Evolutionary conservation across 2,329 filamentous ascomycete species (phyloP).

Genomic region (Fusarium sp.): DNA sequence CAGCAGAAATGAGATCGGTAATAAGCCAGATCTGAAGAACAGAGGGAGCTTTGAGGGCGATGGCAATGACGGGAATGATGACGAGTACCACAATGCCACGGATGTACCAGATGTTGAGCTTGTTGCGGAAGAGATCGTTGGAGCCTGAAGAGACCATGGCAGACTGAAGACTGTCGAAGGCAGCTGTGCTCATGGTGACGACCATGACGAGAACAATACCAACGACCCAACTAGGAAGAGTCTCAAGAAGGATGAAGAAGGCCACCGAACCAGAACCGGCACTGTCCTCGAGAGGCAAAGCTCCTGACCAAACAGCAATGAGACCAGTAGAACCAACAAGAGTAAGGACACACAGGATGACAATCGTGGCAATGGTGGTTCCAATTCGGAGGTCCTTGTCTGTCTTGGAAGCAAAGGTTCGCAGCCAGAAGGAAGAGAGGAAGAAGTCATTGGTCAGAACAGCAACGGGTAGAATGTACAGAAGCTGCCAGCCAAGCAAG

Average conservation of each 20-base stretch:
- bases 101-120: slow-evolving; percentile 79
- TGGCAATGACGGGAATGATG: slow-evolving; percentile 79
- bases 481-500: slow-evolving; percentile 83
- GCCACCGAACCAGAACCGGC: slow-evolving; percentile 71
- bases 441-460: slow-evolving; percentile 90
- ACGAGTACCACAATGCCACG: slow-evolving; percentile 75
- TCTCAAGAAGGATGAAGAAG: slow-evolving; percentile 79
- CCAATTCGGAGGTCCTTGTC: slow-evolving; percentile 84
- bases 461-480: slow-evolving; percentile 86
- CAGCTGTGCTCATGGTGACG: slow-evolving; percentile 78
- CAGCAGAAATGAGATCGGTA: slow-evolving; percentile 81
- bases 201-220: slow-evolving; percentile 86
- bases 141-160: slow-evolving; percentile 88
- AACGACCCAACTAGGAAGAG: slow-evolving; percentile 83
- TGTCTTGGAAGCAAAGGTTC: slow-evolving; percentile 82
- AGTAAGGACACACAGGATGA: slow-evolving; percentile 75
- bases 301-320: slow-evolving; percentile 82
- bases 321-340: slow-evolving; percentile 80
- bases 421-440: slow-evolving; percentile 85
- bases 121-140: slow-evolving; percentile 88
- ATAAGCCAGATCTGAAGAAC: slow-evolving; percentile 87
- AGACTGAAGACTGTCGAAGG: slow-evolving; percentile 84
- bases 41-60: slow-evolving; percentile 78
- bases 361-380: slow-evolving; percentile 73
- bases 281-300: slow-evolving; percentile 70